A percentile compares a stretch with the other conserved stretches of the same genome.
Evolutionary conservation across 2,329 filamentous ascomycete genomes (phyloP).

Genomic region (Magnaporthales sp.): DNA sequence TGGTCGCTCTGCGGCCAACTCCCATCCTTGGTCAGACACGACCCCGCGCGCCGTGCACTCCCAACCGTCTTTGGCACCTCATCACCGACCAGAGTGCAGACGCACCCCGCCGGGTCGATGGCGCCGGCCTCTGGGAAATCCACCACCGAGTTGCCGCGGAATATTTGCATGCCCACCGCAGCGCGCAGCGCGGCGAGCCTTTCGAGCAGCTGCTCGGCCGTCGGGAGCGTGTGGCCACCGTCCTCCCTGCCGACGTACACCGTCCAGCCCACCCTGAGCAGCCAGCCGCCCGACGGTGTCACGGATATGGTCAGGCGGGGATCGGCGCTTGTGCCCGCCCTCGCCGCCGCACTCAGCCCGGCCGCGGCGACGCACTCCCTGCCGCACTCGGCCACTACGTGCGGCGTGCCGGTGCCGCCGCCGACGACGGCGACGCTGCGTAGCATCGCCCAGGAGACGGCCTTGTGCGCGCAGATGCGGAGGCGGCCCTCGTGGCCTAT

Average conservation of each 20-base stretch:
- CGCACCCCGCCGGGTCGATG: not conserved
- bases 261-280: not conserved
- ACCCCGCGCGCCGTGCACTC: constrained; percentile 3
- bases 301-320: not conserved
- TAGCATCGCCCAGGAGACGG: not conserved
- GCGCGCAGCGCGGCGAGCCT: not conserved
- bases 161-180: not conserved
- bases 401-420: not conserved
- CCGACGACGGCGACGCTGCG: not conserved
- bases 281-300: not conserved
- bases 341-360: not conserved
- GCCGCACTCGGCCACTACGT: not conserved
- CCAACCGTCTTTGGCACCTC: constrained; percentile 10
- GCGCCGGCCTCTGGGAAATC: not conserved
- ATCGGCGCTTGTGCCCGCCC: not conserved
- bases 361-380: not conserved
- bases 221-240: not conserved
- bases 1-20: not conserved
- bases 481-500: not conserved
- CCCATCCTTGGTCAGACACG: not conserved
- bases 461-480: not conserved
- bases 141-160: not conserved
- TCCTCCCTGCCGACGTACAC: not conserved
- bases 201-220: not conserved
- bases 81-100: not conserved